Evolutionary conservation across 108 stramenopile genomes (phyloP).

Genomic region (Stephanodiscus minutulus): DNA sequence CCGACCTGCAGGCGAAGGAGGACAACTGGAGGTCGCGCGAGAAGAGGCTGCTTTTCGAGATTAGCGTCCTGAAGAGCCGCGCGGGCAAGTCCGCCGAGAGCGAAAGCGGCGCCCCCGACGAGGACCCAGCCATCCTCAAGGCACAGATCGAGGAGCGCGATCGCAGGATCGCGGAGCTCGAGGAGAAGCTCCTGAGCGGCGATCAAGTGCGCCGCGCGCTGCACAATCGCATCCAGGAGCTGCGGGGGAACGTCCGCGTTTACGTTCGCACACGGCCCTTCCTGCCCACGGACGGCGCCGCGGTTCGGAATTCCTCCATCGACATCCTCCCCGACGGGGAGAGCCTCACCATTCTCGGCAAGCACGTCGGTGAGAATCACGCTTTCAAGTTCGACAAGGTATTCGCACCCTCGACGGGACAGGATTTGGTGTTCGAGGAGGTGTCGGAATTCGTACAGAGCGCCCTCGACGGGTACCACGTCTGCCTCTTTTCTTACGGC

Average conservation of each 20-base stretch:
- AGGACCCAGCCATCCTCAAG: slow-evolving; percentile 87
- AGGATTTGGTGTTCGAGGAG: slow-evolving; percentile 87
- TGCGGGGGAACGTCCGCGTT: slow-evolving; percentile 88
- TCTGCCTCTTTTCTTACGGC: slow-evolving; percentile 86
- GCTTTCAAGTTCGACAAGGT: slow-evolving; percentile 86
- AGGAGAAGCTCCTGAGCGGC: slow-evolving; percentile 81
- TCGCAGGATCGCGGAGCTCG: slow-evolving; percentile 74
- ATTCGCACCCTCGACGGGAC: slow-evolving; percentile 74
- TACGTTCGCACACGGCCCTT: slow-evolving; percentile 87
- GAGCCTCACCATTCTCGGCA: slow-evolving; percentile 41
- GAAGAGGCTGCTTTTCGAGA: slow-evolving; percentile 78
- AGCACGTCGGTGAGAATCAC: slow-evolving; percentile 37
- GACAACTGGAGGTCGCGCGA: slow-evolving; percentile 68
- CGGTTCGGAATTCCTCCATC: slow-evolving; percentile 32
- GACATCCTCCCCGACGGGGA: slow-evolving; percentile 53
- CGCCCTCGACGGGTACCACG: slow-evolving; percentile 92
- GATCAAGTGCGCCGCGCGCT: slow-evolving; percentile 80
- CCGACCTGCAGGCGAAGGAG: slow-evolving; percentile 66
- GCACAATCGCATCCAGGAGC: slow-evolving; percentile 89
- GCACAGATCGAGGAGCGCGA: slow-evolving; percentile 88
- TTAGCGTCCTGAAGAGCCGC: slow-evolving; percentile 84
- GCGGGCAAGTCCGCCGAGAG: slow-evolving; percentile 49
- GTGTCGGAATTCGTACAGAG: slow-evolving; percentile 91
- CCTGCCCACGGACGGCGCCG: slow-evolving; percentile 62
- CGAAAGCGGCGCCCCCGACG: slow-evolving; percentile 48